A percentile compares a stretch with the other conserved stretches of the same genome.
phyloP scores from a whole-genome alignment of 345 rosid species.

The Eucalyptus polybractea region DNA sequence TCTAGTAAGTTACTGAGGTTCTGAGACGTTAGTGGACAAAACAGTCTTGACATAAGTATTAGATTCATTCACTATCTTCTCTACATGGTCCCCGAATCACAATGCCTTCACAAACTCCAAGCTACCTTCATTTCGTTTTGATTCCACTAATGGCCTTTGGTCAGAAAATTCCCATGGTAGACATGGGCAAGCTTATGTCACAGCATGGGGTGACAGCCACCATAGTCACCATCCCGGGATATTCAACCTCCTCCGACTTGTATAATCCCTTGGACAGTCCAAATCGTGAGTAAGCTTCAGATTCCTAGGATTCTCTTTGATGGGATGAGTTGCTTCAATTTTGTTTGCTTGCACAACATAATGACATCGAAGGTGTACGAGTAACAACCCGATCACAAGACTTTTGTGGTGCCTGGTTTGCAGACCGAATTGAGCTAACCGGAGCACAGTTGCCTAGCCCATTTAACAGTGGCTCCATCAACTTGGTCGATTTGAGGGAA shows the following conservation, averaged over 20 bases:
- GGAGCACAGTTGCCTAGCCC: constrained; percentile 16
- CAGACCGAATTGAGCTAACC: constrained; percentile 4
- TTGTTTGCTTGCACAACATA: constrained; percentile 3
- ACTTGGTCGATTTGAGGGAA: constrained; percentile 6
- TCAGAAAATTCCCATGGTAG: neutral
- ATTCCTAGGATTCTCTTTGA: constrained; percentile 31
- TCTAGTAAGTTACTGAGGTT: neutral
- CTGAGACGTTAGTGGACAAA: neutral
- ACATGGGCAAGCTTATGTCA: neutral
- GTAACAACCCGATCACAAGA: neutral
- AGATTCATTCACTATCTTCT: neutral
- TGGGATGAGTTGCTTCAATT: constrained; percentile 23
- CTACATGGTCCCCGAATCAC: neutral
- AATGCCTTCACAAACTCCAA: neutral
- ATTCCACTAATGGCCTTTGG: neutral
- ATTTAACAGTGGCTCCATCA: neutral
- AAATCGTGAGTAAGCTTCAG: constrained; percentile 6
- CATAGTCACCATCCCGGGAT: neutral
- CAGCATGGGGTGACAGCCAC: neutral
- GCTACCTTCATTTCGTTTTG: neutral
- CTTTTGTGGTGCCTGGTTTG: constrained; percentile 20
- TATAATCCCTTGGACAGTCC: constrained; percentile 23
- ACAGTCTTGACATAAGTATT: too few species aligned
- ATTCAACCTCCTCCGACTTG: constrained; percentile 15
- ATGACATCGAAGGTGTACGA: constrained; percentile 5